Evolutionary conservation across 2,329 filamentous ascomycete genomes (phyloP).

Genomic region (Aquanectria penicillioides): DNA sequence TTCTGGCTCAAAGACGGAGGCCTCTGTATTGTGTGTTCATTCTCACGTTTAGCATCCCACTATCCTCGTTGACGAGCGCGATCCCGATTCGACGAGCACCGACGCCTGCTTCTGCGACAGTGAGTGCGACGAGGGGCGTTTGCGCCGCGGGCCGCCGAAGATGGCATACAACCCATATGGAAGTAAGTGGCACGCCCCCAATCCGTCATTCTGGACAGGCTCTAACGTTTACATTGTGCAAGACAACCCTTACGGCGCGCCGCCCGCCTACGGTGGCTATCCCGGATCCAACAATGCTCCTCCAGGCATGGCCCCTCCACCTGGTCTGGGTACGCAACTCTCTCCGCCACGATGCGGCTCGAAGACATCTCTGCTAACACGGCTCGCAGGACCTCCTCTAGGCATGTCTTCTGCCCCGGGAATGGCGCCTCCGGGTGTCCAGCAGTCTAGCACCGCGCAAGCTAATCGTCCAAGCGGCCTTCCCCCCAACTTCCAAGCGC

Average conservation of each 20-base stretch:
- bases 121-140: conserved; percentile 25
- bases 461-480: conserved; percentile 83
- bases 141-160: conserved; percentile 28
- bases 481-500: conserved; percentile 86
- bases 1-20: too few relatives aligned
- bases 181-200: conserved; percentile 49
- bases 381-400: conserved; percentile 72
- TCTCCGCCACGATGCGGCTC: not conserved
- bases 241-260: conserved; percentile 74
- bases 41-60: too few relatives aligned
- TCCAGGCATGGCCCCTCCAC: conserved; percentile 79
- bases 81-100: not conserved
- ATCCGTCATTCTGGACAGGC: not conserved
- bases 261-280: conserved; percentile 78
- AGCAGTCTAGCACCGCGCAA: conserved; percentile 77
- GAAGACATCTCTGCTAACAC: conserved; percentile 21
- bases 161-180: conserved; percentile 73
- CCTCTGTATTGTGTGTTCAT: too few relatives aligned
- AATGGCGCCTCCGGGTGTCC: conserved; percentile 80
- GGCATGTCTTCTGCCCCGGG: conserved; percentile 85
- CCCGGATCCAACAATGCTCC: conserved; percentile 65
- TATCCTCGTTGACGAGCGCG: too few relatives aligned
- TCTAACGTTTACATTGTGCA: conserved; percentile 20
- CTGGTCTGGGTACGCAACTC: conserved; percentile 77
- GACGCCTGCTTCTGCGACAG: not conserved